A percentile compares a stretch with the other conserved stretches of the same genome.
These are phyloP conservation scores for Metrosideros polymorpha DNA, from an alignment of 441 rosid species.

Conservation along the genomic window DNA sequence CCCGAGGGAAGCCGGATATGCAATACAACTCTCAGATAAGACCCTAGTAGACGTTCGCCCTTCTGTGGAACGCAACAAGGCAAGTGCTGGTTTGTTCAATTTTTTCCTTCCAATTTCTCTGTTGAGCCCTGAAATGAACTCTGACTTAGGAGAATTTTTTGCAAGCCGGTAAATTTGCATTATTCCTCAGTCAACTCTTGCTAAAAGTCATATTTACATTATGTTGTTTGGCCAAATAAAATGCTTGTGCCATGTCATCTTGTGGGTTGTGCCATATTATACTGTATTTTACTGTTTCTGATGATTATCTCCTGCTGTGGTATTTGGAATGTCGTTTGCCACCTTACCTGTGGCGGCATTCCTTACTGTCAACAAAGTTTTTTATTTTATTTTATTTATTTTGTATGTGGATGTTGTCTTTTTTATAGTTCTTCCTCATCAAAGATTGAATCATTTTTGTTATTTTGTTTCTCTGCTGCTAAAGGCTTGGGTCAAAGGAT, in stretches of 20 bases:
- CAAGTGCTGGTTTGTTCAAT: neutral
- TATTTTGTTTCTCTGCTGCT: constrained; percentile 3
- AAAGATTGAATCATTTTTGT: neutral
- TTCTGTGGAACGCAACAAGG: constrained; percentile 62
- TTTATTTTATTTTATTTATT: neutral
- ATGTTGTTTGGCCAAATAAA: neutral
- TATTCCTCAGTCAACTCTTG: neutral
- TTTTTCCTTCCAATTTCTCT: neutral
- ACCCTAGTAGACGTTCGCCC: constrained; percentile 86
- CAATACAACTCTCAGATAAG: constrained; percentile 78
- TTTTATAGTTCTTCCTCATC: neutral
- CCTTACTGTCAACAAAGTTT: neutral
- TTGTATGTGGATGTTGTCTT: neutral
- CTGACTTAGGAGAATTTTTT: neutral
- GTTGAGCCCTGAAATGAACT: neutral
- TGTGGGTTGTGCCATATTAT: neutral
- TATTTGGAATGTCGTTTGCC: neutral
- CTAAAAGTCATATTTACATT: neutral
- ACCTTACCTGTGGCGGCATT: neutral
- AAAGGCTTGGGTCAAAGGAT: constrained; percentile 91
- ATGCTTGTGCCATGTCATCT: neutral
- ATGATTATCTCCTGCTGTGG: neutral
- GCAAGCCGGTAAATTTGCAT: neutral
- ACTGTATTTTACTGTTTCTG: neutral
- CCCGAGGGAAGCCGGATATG: constrained; percentile 91